phyloP scores from a whole-genome alignment of 352 stramenopile genomes.

The Phytophthora meadii region DNA sequence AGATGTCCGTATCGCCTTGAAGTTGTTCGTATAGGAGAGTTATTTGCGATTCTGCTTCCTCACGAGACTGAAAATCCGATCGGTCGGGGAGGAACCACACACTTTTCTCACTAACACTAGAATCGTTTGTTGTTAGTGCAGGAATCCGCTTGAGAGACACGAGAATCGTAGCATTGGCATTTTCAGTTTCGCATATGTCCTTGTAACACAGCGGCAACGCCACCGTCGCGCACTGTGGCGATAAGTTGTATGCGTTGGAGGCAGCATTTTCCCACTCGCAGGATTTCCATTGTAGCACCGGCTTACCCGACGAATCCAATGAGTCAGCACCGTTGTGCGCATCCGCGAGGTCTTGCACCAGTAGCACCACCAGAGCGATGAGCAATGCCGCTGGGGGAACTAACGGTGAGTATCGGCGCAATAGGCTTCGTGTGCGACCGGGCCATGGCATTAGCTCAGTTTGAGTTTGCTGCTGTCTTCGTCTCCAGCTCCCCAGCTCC shows the following conservation, averaged over 20 bases:
- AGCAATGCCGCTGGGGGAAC: slow-evolving; percentile 41
- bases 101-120: slow-evolving; percentile 15
- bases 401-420: slow-evolving; percentile 42
- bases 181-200: slow-evolving; percentile 41
- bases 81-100: slow-evolving; percentile 58
- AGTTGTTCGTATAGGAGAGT: slow-evolving; percentile 55
- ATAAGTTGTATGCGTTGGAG: slow-evolving; percentile 33
- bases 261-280: slow-evolving; percentile 41
- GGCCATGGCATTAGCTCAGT: slow-evolving; percentile 39
- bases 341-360: slow-evolving; percentile 40
- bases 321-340: slow-evolving; percentile 28
- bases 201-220: slow-evolving; percentile 58
- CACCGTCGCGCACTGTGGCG: slow-evolving; percentile 47
- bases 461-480: slow-evolving; percentile 19
- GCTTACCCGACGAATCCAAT: slow-evolving; percentile 14
- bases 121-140: slow-evolving; percentile 24
- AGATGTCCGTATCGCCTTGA: slow-evolving; percentile 48
- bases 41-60: slow-evolving; percentile 55
- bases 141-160: slow-evolving; percentile 65
- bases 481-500: slow-evolving; percentile 27
- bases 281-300: slow-evolving; percentile 40
- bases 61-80: slow-evolving; percentile 32
- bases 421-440: slow-evolving; percentile 35
- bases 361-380: slow-evolving; percentile 39
- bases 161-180: slow-evolving; percentile 49